Conservation (phyloP, 371 early-diverging fungal genomes). For the Choanephora cucurbitarum region DNA sequence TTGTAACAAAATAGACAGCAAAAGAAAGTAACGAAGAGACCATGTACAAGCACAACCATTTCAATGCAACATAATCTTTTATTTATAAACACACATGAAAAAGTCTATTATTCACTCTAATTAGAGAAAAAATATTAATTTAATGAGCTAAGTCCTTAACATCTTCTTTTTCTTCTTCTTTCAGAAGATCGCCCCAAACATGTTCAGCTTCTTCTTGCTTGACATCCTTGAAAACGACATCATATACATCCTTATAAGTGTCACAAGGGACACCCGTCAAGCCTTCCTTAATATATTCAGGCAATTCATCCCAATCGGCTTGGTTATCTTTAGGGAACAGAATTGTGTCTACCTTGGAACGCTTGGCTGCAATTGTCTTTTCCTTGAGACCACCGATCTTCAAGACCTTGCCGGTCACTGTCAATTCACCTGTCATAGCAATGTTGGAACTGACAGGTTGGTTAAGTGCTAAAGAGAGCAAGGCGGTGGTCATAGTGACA, state of each 20-base stretch:
- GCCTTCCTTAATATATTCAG: slow-evolving; percentile 89
- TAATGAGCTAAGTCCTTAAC: background rate
- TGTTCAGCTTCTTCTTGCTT: slow-evolving; percentile 25
- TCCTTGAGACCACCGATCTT: slow-evolving; percentile 98
- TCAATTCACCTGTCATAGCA: slow-evolving; percentile 98
- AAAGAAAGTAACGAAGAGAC: too few species aligned
- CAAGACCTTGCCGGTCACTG: slow-evolving; percentile 94
- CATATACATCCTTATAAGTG: slow-evolving; percentile 76
- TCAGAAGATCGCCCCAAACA: slow-evolving; percentile 24
- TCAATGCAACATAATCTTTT: background rate
- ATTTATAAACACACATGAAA: background rate
- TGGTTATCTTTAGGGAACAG: slow-evolving; percentile 90
- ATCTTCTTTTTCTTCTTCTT: slow-evolving; percentile 15
- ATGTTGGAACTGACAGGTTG: slow-evolving; percentile 74
- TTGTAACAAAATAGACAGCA: too few species aligned
- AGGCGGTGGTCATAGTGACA: slow-evolving; percentile 92
- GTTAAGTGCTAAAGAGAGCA: slow-evolving; percentile 88
- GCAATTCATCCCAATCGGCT: slow-evolving; percentile 95
- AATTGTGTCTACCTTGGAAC: slow-evolving; percentile 86
- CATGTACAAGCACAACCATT: too few species aligned
- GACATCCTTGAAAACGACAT: slow-evolving; percentile 25
- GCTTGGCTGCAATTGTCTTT: slow-evolving; percentile 96
- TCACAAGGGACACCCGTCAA: slow-evolving; percentile 82
- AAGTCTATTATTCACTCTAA: background rate
- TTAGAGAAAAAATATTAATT: background rate